A percentile compares a stretch with the other conserved stretches of the same genome.
Conservation (phyloP, 805 yeast genomes). For the Teunomyces atbi region DNA sequence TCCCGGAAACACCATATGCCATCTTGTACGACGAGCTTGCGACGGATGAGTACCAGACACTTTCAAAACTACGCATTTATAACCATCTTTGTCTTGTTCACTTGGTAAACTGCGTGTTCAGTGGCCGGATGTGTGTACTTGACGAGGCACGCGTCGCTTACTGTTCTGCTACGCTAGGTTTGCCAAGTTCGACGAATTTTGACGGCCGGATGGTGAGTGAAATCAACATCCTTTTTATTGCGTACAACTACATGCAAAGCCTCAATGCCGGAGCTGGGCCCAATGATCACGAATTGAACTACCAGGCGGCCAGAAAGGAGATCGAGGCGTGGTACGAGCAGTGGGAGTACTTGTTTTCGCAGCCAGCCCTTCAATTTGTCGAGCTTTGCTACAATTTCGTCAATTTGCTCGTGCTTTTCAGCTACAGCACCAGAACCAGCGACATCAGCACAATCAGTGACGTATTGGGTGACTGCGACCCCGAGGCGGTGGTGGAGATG, state of each 20-base stretch:
- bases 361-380: conserved; percentile 71
- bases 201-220: conserved; percentile 85
- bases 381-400: conserved; percentile 69
- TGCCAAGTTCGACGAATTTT: conserved; percentile 65
- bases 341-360: conserved; percentile 68
- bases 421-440: conserved; percentile 27
- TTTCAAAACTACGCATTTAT: conserved; percentile 63
- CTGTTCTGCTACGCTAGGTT: conserved; percentile 55
- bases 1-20: conserved; percentile 13
- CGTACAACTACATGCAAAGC: conserved; percentile 47
- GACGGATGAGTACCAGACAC: conserved; percentile 46
- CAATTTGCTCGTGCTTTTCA: conserved; percentile 48
- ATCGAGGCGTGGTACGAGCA: conserved; percentile 61
- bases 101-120: conserved; percentile 59
- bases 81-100: conserved; percentile 71
- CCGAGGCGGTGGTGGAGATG: conserved; percentile 31
- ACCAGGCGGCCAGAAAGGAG: conserved; percentile 43
- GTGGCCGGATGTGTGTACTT: conserved; percentile 63
- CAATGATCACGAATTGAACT: conserved; percentile 10
- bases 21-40: conserved; percentile 33
- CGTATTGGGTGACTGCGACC: conserved; percentile 24
- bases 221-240: conserved; percentile 55
- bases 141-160: conserved; percentile 59
- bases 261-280: conserved; percentile 8
- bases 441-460: conserved; percentile 15